Conservation (phyloP, 768 basidiomycete species). For the Lentinula sp. region DNA sequence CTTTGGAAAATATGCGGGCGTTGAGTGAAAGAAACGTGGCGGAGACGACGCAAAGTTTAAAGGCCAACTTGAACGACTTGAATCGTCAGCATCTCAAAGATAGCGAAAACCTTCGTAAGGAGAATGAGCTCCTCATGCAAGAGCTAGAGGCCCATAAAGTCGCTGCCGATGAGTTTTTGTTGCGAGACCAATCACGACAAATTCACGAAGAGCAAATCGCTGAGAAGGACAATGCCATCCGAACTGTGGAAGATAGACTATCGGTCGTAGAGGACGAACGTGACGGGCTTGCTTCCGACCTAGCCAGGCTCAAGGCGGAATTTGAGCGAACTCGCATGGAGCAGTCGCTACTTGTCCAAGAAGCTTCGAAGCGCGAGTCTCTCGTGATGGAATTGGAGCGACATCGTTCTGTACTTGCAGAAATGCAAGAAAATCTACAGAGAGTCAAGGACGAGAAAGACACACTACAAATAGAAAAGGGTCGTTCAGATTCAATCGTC, state of each 20-base stretch:
- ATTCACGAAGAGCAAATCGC: constrained; percentile 41
- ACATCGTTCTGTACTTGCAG: constrained; percentile 69
- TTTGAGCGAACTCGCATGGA: constrained; percentile 52
- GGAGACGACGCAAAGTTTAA: constrained; percentile 43
- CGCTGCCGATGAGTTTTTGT: constrained; percentile 41
- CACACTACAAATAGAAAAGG: constrained; percentile 65
- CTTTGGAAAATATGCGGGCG: constrained; percentile 29
- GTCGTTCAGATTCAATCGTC: constrained; percentile 58
- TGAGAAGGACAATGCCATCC: constrained; percentile 44
- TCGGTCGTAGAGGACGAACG: constrained; percentile 36
- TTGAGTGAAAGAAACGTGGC: constrained; percentile 30
- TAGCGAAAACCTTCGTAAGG: constrained; percentile 37
- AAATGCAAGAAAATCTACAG: constrained; percentile 73
- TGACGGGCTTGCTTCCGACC: constrained; percentile 35
- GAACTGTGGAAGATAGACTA: constrained; percentile 46
- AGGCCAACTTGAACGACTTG: constrained; percentile 41
- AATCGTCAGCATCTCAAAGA: constrained; percentile 43
- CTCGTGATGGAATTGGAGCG: constrained; percentile 71
- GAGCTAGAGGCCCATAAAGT: constrained; percentile 60
- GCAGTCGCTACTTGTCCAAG: constrained; percentile 59
- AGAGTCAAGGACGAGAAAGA: constrained; percentile 82
- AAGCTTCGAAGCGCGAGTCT: constrained; percentile 71
- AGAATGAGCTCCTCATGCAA: constrained; percentile 42
- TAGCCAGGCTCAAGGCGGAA: constrained; percentile 51
- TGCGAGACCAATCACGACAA: constrained; percentile 35